Percentiles rank a stretch among this genome's conserved stretches.
Evolutionary conservation across 2,329 filamentous ascomycete genomes (phyloP).

Genomic region (Colletotrichum destructivum): DNA sequence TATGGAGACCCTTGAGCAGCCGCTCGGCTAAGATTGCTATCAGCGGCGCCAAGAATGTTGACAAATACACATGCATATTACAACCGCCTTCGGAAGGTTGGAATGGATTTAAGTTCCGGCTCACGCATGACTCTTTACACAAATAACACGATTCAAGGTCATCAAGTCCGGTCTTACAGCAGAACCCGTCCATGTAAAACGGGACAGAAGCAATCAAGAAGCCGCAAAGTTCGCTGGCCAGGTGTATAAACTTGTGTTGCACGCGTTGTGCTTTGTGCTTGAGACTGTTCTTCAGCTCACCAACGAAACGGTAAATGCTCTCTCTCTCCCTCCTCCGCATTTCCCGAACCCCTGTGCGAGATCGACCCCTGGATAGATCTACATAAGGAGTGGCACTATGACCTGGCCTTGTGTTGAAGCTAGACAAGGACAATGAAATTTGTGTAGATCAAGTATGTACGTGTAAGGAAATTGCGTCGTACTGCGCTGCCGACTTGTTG

Average conservation of each 20-base stretch:
- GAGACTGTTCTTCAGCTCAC: neutral
- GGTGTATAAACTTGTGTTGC: neutral
- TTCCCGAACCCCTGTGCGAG: neutral
- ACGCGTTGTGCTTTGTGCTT: neutral
- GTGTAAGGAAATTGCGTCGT: slow-evolving; percentile 3
- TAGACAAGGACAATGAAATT: neutral
- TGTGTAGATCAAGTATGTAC: slow-evolving; percentile 26
- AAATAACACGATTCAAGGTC: too few relatives aligned
- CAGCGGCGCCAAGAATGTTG: too few relatives aligned
- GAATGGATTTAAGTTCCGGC: too few relatives aligned
- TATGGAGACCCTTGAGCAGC: neutral
- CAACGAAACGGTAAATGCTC: neutral
- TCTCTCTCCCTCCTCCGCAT: neutral
- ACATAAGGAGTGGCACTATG: neutral
- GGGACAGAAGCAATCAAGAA: neutral
- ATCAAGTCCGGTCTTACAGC: too few relatives aligned
- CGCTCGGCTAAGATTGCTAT: neutral
- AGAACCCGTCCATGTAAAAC: too few relatives aligned
- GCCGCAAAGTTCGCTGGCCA: neutral
- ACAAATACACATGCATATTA: too few relatives aligned
- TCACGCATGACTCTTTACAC: too few relatives aligned
- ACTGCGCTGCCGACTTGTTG: neutral
- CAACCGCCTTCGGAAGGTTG: too few relatives aligned
- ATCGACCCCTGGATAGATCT: neutral
- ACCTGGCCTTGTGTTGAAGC: slow-evolving; percentile 11